These are phyloP conservation scores for Leccinum ochraceum DNA, from an alignment of 768 basidiomycete genomes.

Conservation along the genomic window DNA sequence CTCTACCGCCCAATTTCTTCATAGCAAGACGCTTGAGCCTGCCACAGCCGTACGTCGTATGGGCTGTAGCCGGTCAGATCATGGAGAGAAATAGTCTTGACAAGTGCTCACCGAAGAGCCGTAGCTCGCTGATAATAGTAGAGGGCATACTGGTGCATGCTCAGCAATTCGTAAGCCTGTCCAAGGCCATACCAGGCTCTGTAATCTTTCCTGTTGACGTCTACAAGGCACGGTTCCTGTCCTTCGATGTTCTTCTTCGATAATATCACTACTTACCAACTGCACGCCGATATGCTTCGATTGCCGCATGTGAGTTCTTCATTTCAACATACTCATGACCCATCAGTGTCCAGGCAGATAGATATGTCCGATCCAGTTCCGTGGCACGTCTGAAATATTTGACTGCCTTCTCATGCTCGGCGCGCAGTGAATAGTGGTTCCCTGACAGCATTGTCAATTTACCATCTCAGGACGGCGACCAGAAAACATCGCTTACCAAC, in stretches of 20 bases:
- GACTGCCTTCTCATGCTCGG: slow-evolving; percentile 94
- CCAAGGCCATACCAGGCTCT: slow-evolving; percentile 98
- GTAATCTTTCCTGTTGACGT: slow-evolving; percentile 96
- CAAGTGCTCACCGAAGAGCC: slow-evolving; percentile 66
- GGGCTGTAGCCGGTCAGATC: slow-evolving; percentile 52
- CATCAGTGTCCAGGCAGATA: slow-evolving; percentile 99
- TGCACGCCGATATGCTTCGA: slow-evolving; percentile 95
- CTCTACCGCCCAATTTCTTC: slow-evolving; percentile 84
- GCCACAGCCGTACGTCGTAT: slow-evolving; percentile 96
- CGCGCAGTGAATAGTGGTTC: slow-evolving; percentile 94
- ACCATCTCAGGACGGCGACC: not conserved
- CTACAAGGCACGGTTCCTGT: slow-evolving; percentile 41
- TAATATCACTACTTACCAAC: slow-evolving; percentile 64
- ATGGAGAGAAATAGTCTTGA: not conserved
- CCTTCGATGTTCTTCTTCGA: not conserved
- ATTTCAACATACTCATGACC: slow-evolving; percentile 98
- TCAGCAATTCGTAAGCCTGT: slow-evolving; percentile 94
- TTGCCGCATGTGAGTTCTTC: slow-evolving; percentile 99
- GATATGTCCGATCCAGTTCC: slow-evolving; percentile 91
- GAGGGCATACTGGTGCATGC: slow-evolving; percentile 95
- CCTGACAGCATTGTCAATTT: slow-evolving; percentile 48
- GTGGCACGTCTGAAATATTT: slow-evolving; percentile 94
- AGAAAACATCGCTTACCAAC: slow-evolving; percentile 61
- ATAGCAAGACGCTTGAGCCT: slow-evolving; percentile 91
- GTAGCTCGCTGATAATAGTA: slow-evolving; percentile 97